Conservation (phyloP, 2,329 filamentous ascomycete genomes). For the Penicillium oxalicum region DNA sequence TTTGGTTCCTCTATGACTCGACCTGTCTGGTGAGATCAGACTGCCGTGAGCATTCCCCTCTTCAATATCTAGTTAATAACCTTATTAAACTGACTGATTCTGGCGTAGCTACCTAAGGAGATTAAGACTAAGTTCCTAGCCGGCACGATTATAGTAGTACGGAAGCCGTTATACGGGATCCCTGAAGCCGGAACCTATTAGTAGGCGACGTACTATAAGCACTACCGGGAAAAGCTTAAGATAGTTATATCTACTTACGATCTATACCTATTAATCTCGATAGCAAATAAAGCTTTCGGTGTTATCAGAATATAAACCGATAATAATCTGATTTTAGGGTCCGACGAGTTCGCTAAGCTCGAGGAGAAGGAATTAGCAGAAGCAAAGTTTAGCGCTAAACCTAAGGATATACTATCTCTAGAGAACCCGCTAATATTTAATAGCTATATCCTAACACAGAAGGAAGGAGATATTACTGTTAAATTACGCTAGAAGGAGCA, state of each 20-base stretch:
- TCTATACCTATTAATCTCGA: neutral
- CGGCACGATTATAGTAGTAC: neutral
- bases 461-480: neutral
- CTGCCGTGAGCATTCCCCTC: no score
- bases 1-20: no score
- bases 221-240: neutral
- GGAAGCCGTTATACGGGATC: neutral
- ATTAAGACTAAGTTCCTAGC: neutral
- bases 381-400: neutral
- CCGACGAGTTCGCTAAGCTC: neutral
- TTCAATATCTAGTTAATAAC: neutral
- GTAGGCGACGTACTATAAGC: neutral
- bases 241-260: neutral
- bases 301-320: neutral
- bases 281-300: neutral
- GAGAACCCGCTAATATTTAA: neutral
- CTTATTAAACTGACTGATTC: neutral
- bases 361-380: neutral
- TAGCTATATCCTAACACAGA: neutral
- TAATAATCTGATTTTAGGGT: neutral
- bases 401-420: neutral
- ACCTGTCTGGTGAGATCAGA: no score
- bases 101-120: neutral
- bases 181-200: neutral
- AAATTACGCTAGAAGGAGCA: neutral